Conservation (phyloP, 2,329 filamentous ascomycete genomes). For the Monilinia laxa region DNA sequence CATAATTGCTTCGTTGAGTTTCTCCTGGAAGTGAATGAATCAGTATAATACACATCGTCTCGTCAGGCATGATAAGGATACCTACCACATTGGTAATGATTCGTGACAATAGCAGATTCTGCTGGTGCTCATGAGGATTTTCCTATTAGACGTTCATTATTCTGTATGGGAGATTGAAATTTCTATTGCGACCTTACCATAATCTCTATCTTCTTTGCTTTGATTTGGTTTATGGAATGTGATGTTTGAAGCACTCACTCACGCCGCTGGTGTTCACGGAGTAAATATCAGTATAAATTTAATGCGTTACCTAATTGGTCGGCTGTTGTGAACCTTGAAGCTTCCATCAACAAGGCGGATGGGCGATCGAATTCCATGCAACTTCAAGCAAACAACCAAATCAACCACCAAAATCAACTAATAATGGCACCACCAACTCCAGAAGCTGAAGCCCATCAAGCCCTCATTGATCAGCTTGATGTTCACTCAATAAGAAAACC, state of each 20-base stretch:
- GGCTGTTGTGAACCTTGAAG: conserved; percentile 16
- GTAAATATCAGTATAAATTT: neutral
- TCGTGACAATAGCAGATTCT: conserved; percentile 86
- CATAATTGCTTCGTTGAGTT: conserved; percentile 91
- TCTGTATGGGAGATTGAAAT: neutral
- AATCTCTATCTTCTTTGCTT: conserved; percentile 1
- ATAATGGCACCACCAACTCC: conserved; percentile 38
- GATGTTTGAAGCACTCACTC: neutral
- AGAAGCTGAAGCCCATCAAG: conserved; percentile 67
- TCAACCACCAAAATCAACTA: conserved; percentile 10
- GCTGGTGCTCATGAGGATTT: conserved; percentile 95
- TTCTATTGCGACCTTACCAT: conserved; percentile 25
- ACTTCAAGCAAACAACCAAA: conserved; percentile 14
- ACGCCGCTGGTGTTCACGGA: neutral
- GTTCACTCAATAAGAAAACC: conserved; percentile 81
- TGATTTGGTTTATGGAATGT: neutral
- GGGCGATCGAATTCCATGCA: neutral
- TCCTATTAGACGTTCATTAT: conserved; percentile 55
- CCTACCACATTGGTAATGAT: conserved; percentile 97
- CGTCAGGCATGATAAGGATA: neutral
- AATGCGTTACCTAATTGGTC: conserved; percentile 11
- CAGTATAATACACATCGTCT: neutral
- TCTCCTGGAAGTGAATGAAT: conserved; percentile 63
- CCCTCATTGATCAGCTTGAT: conserved; percentile 87
- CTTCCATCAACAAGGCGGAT: conserved; percentile 8